Base-by-base conservation (phyloP, 345 rosid genomes). In the Rhizophora mangle region DNA sequence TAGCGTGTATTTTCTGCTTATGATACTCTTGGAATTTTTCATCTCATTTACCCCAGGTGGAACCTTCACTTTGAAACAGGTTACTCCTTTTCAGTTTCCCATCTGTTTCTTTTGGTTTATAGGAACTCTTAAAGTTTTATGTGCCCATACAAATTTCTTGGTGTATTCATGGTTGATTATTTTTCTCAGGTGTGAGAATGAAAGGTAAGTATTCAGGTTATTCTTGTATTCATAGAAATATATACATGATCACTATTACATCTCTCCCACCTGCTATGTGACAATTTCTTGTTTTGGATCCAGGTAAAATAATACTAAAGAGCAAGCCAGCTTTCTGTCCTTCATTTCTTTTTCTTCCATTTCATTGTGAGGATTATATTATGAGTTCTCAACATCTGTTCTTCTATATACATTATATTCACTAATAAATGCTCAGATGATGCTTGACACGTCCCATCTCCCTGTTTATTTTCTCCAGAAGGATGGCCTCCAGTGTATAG, bases 71-170 rank as follows among this genome's bases (percentile, higher is more conserved):
- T 39, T 11, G 26, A 43, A 18, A 56, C 29, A 56, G 13, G 60
- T 56, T 56, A 8, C 31, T 26, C 26, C 26, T 21, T 36, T 54
- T 52, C 39, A 19, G 52, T 55, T 69, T 70, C 73, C 32, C 31
- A 21, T 62, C 37, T 16, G 22, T 24, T 57, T 57, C 34, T 36
- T 30, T 29, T 65, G 24, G 69, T 46, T 72, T 64, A n/a, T 56
- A 29, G 31, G 49, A 46, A 30, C 31, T 39, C 32, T 56, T 32
- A 47, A 37, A 37, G 29, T 55, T 55, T 55, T 55, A 32, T 32
- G 29, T 22, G 59, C 27, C 6, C 27, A 19, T 55, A 8, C 22
- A 55, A 26, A 55, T n/a, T 55, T 55, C 59, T 13, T n/a, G 10
- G 10, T 26, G 13, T 26, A 22, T 5, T 55, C 21, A 1, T 8